Base-by-base conservation (phyloP, 306 rosid genomes). In the Medicago ruthenica region DNA sequence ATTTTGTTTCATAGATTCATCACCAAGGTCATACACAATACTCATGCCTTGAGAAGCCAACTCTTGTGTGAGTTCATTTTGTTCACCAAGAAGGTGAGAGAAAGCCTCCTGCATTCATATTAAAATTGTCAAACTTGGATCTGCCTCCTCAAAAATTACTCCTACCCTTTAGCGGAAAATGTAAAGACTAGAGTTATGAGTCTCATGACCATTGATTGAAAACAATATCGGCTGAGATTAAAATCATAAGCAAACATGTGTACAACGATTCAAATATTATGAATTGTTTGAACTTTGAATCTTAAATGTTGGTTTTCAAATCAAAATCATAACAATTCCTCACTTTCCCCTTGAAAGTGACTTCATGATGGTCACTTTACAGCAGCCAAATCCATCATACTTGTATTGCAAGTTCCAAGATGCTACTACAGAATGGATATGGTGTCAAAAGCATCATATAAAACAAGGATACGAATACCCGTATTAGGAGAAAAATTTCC, bases 21-120 rank as follows among this genome's bases (percentile, higher is more conserved):
- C 92, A 55, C 98, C 98, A 79, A 95, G 86, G 81, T 95, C 98
- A 87, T 95, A 95, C 80, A 95, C 97, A 53, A 95, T 92, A 68
- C 98, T 95, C 98, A 95, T 95, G 83, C 98, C 98, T 80, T 95
- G 98, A 40, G 98, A 95, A 78, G 98, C 98, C 81, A 95, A 68
- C 82, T 95, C 98, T 80, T 95, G 98, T 8, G 96, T 90, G 57
- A 95, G 98, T 85, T 92, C 97, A 87, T 92, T 95, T 71, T 90
- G 98, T 63, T 95, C 98, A 54, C 96, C 96, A 71, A 94, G 90
- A 37, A 95, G 89, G 82, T 92, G 88, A 58, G 96, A 95, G 83
- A 95, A 95, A 76, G 97, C 98, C 84, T 95, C 98, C 98, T 95
- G 89, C 87, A 85, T 71, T 84, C 22, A 78, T 73, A 76, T 70